Percentiles rank a stretch among this genome's conserved stretches.
Conservation (phyloP, 2,329 filamentous ascomycete genomes). For the Colletotrichum scovillei region DNA sequence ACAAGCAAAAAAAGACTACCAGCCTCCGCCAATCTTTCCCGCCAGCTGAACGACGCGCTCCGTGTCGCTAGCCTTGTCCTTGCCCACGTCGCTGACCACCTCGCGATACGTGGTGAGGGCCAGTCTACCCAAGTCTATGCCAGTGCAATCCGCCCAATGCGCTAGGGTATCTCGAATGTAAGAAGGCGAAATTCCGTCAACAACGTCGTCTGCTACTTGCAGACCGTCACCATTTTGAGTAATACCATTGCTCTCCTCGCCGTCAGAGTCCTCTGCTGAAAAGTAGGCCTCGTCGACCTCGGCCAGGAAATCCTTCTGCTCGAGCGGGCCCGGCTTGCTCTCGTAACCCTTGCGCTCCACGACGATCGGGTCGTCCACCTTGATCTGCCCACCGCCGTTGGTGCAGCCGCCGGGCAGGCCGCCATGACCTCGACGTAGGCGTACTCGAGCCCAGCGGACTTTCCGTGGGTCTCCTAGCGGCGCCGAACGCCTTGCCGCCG, state of each 20-base stretch:
- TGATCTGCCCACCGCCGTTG: slow-evolving; percentile 96
- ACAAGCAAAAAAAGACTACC: slow-evolving; percentile 66
- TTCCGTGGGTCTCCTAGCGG: slow-evolving; percentile 63
- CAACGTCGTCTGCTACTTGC: slow-evolving; percentile 54
- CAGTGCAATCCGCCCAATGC: slow-evolving; percentile 81
- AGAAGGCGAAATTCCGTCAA: slow-evolving; percentile 74
- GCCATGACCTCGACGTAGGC: slow-evolving; percentile 99
- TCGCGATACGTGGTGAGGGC: slow-evolving; percentile 89
- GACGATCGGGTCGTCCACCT: slow-evolving; percentile 81
- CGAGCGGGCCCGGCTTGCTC: slow-evolving; percentile 74
- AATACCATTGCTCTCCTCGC: slow-evolving; percentile 37
- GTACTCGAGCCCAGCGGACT: slow-evolving; percentile 71
- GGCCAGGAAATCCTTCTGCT: slow-evolving; percentile 88
- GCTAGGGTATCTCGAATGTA: slow-evolving; percentile 76
- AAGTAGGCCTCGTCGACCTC: slow-evolving; percentile 92
- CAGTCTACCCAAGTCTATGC: slow-evolving; percentile 77
- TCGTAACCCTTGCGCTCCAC: slow-evolving; percentile 58
- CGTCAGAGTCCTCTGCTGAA: slow-evolving; percentile 72
- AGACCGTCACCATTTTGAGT: slow-evolving; percentile 41
- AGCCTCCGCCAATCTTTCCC: slow-evolving; percentile 91
- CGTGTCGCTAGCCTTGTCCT: slow-evolving; percentile 74
- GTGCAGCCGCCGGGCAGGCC: slow-evolving; percentile 99
- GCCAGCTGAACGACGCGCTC: slow-evolving; percentile 90
- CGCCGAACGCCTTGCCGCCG: slow-evolving; percentile 73
- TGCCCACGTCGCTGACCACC: slow-evolving; percentile 95